Base-by-base conservation (phyloP, 2,329 filamentous ascomycete species). In the Pseudogymnoascus sp. region DNA sequence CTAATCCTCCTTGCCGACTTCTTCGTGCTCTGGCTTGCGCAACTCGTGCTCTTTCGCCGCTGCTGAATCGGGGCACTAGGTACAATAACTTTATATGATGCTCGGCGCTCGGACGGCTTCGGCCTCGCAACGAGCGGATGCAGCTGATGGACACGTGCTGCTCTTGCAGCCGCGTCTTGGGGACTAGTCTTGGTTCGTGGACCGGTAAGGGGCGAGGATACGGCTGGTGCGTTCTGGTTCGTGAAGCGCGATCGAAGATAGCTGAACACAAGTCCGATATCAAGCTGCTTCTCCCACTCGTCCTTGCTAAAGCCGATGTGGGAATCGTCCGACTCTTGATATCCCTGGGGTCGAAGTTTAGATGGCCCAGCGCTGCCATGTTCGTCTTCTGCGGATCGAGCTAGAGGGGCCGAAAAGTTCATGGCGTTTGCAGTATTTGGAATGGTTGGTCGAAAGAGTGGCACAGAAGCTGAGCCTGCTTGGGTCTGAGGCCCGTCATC, bases 221-320 rank as follows among this genome's bases (percentile, higher is more conserved):
- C 73, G 60, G 72, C 63, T 12, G 75, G 67, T 18, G 79, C 73
- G 5, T 74, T 68, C 70, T 78, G 77, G 14, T 83, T 78, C 64
- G 85, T 80, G 74, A 96, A 93, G 65, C 90, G 86, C 16, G 85
- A 89, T 64, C 87, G 85, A 31, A 96, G 81, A 72, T 95, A 97
- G 60, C 87, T 86, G 78, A 97, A 97, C 36, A 97, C 90, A 74
- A 96, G 89, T 72, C 89, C 90, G 68, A 97, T 85, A 71, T 97
- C 93, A 4, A 97, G 82, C 62, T 96, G 90, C 65, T 88, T 87
- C 76, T 97, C 93, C 95, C 95, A 99, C 69, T 90, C 77, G 36
- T 80, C 72, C 12, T 66, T 64, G 45, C 21, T 66, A 60, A 36
- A 65, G 61, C 60, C 36, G 14, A 60, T 45, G 18, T 40, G 62